Percentiles rank a stretch among this genome's conserved stretches.
These are phyloP conservation scores for Talaromyces borbonicus DNA, from an alignment of 495 filamentous ascomycete genomes.

Conservation along the genomic window DNA sequence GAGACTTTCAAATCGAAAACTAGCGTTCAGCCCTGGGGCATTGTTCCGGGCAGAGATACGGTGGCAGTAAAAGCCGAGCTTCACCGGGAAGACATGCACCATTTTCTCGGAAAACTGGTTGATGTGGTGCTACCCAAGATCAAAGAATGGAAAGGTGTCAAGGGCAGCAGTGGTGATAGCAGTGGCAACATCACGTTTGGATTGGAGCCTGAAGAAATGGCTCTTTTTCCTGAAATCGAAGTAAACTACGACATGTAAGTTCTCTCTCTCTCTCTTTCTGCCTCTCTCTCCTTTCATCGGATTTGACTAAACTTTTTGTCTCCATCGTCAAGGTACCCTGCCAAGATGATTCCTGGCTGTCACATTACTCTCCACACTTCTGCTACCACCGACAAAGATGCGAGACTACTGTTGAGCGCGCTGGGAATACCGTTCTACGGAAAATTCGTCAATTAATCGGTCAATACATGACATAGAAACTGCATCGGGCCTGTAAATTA, in stretches of 20 bases:
- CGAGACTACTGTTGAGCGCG: slow-evolving; percentile 70
- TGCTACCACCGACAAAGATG: slow-evolving; percentile 83
- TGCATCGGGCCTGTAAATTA: no score
- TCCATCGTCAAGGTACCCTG: slow-evolving; percentile 50
- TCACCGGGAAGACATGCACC: slow-evolving; percentile 67
- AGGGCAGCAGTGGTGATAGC: slow-evolving; percentile 68
- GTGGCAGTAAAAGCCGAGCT: slow-evolving; percentile 61
- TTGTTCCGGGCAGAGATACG: slow-evolving; percentile 37
- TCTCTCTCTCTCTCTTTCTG: not conserved
- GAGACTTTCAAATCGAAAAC: slow-evolving; percentile 55
- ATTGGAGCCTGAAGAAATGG: slow-evolving; percentile 57
- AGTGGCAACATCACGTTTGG: slow-evolving; percentile 82
- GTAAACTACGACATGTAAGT: slow-evolving; percentile 83
- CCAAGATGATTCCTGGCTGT: slow-evolving; percentile 88
- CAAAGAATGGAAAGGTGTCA: slow-evolving; percentile 85
- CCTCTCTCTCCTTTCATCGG: no score
- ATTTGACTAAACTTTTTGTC: not conserved
- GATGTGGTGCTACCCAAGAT: slow-evolving; percentile 87
- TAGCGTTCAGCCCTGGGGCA: slow-evolving; percentile 57
- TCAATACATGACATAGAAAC: no score
- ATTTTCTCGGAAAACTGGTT: slow-evolving; percentile 77
- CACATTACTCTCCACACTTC: slow-evolving; percentile 81
- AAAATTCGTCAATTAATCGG: slow-evolving; percentile 44
- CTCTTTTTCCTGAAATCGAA: slow-evolving; percentile 85
- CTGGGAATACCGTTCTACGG: slow-evolving; percentile 78